Base-by-base conservation (phyloP, 1,284 basidiomycete genomes). In the Flammula alnicola region DNA sequence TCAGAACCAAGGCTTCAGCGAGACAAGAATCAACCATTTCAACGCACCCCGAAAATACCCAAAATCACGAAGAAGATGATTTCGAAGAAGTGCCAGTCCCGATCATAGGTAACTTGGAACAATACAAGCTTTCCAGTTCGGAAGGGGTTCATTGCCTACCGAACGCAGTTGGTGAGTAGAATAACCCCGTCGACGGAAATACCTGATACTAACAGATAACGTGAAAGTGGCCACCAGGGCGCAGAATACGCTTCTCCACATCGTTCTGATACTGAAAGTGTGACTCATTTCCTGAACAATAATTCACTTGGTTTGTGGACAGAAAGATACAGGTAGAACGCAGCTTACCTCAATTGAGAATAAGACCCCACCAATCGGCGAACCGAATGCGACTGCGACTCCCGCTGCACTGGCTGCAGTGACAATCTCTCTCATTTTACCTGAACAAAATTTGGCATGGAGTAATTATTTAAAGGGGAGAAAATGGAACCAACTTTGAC, bases 21-120 rank as follows among this genome's bases (percentile, higher is more conserved):
- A 31, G n/a, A 52, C 8, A 37, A 50, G 22, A 39, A 56, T 50
- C 22, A 38, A 17, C 27, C 14, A 42, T 29, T 16, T 35, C 53
- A 33, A 71, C 84, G 55, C 63, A 95, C 94, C 29, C 97, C 97
- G 67, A 99, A 98, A 55, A 99, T 80, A 3, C 97, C 97, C 36
- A 99, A 83, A 53, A 99, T 80, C 45, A 98, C 79, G 71, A 95
- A 98, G 67, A 95, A 91, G n/a, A 96, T 86, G 46, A 99, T 93
- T 68, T 98, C 97, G 65, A 99, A 99, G 73, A 97, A 98, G 67
- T 99, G 96, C 97, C 97, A 99, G 63, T 96, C 93, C 23, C 95
- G 81, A 66, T 93, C 93, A 69, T 99, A 99, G 5, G 95, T 96
- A 55, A 99, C 94, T 67, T 98, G 94, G 77, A 99, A 99, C 54